Evolutionary conservation across 495 filamentous ascomycete genomes (phyloP).

Genomic region (Annulohypoxylon maeteangense): DNA sequence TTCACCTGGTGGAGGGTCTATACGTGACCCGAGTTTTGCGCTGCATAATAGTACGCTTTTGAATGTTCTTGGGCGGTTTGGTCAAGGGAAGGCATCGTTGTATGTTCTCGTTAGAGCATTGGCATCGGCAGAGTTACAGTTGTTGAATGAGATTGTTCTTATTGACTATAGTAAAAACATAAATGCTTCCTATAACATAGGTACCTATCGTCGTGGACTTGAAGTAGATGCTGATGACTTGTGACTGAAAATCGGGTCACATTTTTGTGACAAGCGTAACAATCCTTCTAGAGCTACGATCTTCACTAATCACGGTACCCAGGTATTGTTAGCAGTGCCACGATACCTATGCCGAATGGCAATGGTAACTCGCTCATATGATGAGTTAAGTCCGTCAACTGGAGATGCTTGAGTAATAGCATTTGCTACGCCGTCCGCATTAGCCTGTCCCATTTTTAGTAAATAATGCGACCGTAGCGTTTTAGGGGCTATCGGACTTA

Average conservation of each 20-base stretch:
- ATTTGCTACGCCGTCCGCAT: neutral
- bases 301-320: neutral
- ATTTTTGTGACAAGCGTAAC: neutral
- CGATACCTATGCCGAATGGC: neutral
- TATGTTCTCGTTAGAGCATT: conserved; percentile 38
- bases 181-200: neutral
- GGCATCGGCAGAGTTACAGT: conserved; percentile 31
- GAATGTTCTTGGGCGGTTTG: conserved; percentile 39
- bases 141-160: conserved; percentile 44
- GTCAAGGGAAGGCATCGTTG: conserved; percentile 31
- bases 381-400: neutral
- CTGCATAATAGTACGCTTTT: conserved; percentile 28
- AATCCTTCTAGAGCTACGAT: neutral
- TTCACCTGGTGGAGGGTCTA: conserved; percentile 20
- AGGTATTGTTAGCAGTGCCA: neutral
- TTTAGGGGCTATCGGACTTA: neutral
- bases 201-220: neutral
- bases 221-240: neutral
- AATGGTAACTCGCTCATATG: neutral
- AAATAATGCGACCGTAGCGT: neutral
- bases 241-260: neutral
- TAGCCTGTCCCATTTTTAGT: neutral
- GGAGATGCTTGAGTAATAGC: neutral
- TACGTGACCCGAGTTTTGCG: conserved; percentile 24
- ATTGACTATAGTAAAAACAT: neutral